These are phyloP conservation scores for Globisporangium cylindrosporum DNA, from an alignment of 352 stramenopile genomes.

Conservation along the genomic window DNA sequence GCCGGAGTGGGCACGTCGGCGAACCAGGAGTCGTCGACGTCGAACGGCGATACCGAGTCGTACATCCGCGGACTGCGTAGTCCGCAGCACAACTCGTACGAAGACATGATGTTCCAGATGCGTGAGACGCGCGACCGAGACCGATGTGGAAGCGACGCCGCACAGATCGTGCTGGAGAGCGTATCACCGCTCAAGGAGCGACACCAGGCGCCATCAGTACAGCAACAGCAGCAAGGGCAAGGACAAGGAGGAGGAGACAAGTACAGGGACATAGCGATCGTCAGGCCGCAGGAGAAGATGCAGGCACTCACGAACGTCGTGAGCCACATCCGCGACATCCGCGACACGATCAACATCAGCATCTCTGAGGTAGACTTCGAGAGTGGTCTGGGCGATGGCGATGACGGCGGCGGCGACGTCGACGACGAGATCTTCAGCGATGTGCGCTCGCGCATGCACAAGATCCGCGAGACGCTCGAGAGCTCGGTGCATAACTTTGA, in stretches of 20 bases:
- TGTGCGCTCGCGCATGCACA: slow-evolving; percentile 51
- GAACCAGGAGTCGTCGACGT: slow-evolving; percentile 44
- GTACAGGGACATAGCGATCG: slow-evolving; percentile 12
- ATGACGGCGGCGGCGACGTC: slow-evolving; percentile 13
- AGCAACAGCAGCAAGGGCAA: slow-evolving; percentile 6
- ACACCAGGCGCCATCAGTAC: not conserved
- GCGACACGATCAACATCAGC: slow-evolving; percentile 65
- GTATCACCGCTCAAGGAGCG: not conserved
- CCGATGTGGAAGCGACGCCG: slow-evolving; percentile 35
- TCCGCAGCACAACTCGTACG: slow-evolving; percentile 53
- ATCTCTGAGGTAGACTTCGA: slow-evolving; percentile 45
- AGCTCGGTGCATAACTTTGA: slow-evolving; percentile 52
- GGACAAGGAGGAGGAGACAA: slow-evolving; percentile 12
- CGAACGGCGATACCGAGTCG: slow-evolving; percentile 48
- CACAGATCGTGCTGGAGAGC: slow-evolving; percentile 16
- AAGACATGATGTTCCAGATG: slow-evolving; percentile 62
- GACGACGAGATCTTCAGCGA: slow-evolving; percentile 48
- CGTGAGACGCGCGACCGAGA: slow-evolving; percentile 47
- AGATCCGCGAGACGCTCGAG: slow-evolving; percentile 52
- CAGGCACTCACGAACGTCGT: slow-evolving; percentile 56
- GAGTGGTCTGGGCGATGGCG: slow-evolving; percentile 23
- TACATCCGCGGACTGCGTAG: slow-evolving; percentile 44
- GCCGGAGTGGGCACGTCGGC: slow-evolving; percentile 22
- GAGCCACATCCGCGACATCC: slow-evolving; percentile 58
- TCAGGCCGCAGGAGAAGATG: slow-evolving; percentile 47